A percentile compares a stretch with the other conserved stretches of the same genome.
phyloP scores from a whole-genome alignment of 2,329 filamentous ascomycete species.

The Phaeophleospora eucalypticola region DNA sequence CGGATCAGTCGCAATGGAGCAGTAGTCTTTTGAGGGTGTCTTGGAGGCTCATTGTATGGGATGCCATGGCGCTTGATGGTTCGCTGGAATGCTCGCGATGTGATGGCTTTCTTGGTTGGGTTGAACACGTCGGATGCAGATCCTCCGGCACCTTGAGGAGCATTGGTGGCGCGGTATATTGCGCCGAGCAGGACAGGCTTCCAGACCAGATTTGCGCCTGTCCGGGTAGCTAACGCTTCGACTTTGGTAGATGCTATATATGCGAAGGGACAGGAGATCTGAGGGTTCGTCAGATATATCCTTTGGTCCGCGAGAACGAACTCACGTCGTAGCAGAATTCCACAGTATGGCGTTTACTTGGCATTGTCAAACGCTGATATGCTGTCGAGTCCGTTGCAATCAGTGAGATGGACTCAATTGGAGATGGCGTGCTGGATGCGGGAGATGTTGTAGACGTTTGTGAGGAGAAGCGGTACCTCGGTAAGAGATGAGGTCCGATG shows the following conservation, averaged over 20 bases:
- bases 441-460: too few relatives aligned
- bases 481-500: too few relatives aligned
- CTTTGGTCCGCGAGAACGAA: too few relatives aligned
- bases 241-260: slow-evolving; percentile 24
- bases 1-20: slow-evolving; percentile 20
- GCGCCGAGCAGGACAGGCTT: slow-evolving; percentile 24
- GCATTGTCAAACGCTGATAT: too few relatives aligned
- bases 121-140: slow-evolving; percentile 25
- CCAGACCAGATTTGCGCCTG: slow-evolving; percentile 16
- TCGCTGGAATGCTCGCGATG: slow-evolving; percentile 16
- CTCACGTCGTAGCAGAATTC: too few relatives aligned
- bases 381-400: too few relatives aligned
- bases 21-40: slow-evolving; percentile 23
- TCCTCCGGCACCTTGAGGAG: slow-evolving; percentile 23
- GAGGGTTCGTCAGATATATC: too few relatives aligned
- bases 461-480: too few relatives aligned
- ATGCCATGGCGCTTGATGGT: slow-evolving; percentile 16
- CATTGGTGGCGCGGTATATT: slow-evolving; percentile 22
- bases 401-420: too few relatives aligned
- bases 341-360: too few relatives aligned
- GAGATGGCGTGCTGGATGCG: too few relatives aligned
- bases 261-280: slow-evolving; percentile 22
- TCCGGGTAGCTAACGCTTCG: slow-evolving; percentile 18
- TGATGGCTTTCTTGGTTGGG: slow-evolving; percentile 22
- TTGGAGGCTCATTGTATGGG: slow-evolving; percentile 17